Evolutionary conservation across 306 rosid species (phyloP).

Genomic region (Cicer yamashitae): DNA sequence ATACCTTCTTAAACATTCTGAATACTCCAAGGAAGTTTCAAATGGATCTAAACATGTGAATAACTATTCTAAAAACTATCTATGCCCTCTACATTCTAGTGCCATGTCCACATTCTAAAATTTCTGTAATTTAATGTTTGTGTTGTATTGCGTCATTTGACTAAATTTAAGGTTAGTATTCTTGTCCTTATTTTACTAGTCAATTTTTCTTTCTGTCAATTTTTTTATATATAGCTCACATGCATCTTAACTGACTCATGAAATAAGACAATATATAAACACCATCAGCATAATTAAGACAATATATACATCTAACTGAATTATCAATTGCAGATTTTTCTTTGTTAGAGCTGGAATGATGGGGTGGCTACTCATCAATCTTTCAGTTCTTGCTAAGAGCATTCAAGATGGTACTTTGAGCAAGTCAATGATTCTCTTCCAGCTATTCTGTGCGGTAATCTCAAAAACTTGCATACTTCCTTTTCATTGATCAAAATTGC

Average conservation of each 20-base stretch:
- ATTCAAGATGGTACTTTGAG: constrained; percentile 63
- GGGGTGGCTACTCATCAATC: constrained; percentile 92
- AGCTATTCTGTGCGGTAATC: constrained; percentile 79
- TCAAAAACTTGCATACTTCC: constrained; percentile 40
- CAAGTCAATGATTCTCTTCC: constrained; percentile 86
- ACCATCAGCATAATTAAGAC: constrained; percentile 21
- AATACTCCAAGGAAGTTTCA: not conserved
- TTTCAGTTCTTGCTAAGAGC: constrained; percentile 79
- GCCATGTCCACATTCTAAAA: not conserved
- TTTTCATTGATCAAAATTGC: constrained; percentile 9
- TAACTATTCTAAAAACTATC: not conserved
- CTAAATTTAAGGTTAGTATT: constrained; percentile 29
- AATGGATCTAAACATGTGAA: constrained; percentile 1
- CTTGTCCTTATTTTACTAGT: constrained; percentile 21
- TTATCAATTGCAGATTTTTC: constrained; percentile 76
- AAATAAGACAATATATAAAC: constrained; percentile 21
- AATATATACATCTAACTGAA: constrained; percentile 1
- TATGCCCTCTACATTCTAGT: not conserved
- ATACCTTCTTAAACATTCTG: constrained; percentile 18
- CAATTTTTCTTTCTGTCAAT: not conserved
- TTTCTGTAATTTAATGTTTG: not conserved
- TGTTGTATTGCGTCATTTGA: constrained; percentile 5
- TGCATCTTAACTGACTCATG: constrained; percentile 33
- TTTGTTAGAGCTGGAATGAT: constrained; percentile 99
- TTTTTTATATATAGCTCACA: not conserved